Conservation (phyloP, 2,329 filamentous ascomycete species). For the Fusarium lateritium region DNA sequence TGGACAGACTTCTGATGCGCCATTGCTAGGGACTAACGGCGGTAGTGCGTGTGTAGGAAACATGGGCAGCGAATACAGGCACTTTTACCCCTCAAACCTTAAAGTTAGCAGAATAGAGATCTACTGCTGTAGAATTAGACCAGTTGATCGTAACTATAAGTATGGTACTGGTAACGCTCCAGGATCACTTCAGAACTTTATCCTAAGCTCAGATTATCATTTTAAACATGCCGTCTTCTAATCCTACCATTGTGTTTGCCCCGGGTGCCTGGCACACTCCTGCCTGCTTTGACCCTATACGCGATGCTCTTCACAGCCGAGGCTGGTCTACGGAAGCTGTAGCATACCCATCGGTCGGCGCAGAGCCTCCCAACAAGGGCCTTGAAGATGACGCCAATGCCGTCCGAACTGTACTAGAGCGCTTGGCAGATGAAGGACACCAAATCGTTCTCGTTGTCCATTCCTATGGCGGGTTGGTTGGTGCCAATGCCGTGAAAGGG, state of each 20-base stretch:
- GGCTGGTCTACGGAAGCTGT: conserved; percentile 53
- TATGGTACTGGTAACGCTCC: no score
- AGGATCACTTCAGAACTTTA: no score
- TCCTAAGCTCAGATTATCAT: neutral
- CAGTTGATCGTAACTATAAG: no score
- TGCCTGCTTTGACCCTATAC: conserved; percentile 50
- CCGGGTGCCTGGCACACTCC: conserved; percentile 59
- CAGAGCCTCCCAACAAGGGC: conserved; percentile 47
- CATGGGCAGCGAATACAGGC: no score
- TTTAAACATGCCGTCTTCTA: conserved; percentile 1
- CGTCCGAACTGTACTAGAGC: conserved; percentile 48
- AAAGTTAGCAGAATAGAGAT: neutral
- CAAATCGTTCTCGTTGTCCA: conserved; percentile 60
- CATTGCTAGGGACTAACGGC: neutral
- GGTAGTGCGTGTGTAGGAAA: neutral
- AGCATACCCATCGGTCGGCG: conserved; percentile 52
- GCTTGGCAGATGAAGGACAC: conserved; percentile 54
- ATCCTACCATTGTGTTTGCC: conserved; percentile 54
- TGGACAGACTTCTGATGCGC: neutral
- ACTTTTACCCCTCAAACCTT: neutral
- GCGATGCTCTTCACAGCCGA: conserved; percentile 49
- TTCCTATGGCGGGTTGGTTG: conserved; percentile 61
- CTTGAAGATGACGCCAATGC: conserved; percentile 52
- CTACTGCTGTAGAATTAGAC: no score
- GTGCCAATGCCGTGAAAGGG: conserved; percentile 55